A percentile compares a stretch with the other conserved stretches of the same genome.
These are phyloP conservation scores for Croton setiger DNA, from an alignment of 441 rosid species.

Conservation along the genomic window DNA sequence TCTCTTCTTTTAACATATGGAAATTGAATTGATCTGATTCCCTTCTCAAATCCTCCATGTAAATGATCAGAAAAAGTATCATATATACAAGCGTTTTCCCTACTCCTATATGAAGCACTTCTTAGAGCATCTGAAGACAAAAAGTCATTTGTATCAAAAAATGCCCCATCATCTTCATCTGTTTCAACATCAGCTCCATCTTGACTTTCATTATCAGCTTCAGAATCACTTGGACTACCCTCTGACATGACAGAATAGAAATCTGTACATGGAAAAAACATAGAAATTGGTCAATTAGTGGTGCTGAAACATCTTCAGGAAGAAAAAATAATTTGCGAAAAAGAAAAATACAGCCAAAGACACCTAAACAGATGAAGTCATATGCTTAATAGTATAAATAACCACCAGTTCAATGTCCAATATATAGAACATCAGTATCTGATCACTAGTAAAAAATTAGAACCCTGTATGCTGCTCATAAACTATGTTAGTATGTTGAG, in stretches of 20 bases:
- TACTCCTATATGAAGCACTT: constrained; percentile 82
- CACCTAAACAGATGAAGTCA: neutral
- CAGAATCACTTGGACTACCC: constrained; percentile 82
- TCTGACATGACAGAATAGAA: constrained; percentile 97
- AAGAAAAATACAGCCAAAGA: too few species aligned
- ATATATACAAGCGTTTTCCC: constrained; percentile 53
- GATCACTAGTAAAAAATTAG: neutral
- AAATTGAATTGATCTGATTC: constrained; percentile 53
- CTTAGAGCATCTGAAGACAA: constrained; percentile 74
- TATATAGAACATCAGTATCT: neutral
- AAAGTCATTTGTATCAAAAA: constrained; percentile 85
- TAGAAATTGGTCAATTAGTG: constrained; percentile 18
- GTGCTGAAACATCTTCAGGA: neutral
- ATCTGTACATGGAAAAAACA: constrained; percentile 45
- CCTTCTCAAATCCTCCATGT: constrained; percentile 36
- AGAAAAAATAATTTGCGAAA: neutral
- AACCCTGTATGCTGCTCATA: neutral
- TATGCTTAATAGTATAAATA: neutral
- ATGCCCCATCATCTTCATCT: constrained; percentile 75
- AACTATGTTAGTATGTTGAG: neutral
- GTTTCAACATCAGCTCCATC: constrained; percentile 83
- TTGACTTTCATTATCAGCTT: constrained; percentile 86
- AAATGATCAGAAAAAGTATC: constrained; percentile 58
- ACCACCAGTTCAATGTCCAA: neutral
- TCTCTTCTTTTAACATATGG: constrained; percentile 83